Conservation (phyloP, 1,284 basidiomycete species). For the Cutaneotrichosporon mucoides region DNA sequence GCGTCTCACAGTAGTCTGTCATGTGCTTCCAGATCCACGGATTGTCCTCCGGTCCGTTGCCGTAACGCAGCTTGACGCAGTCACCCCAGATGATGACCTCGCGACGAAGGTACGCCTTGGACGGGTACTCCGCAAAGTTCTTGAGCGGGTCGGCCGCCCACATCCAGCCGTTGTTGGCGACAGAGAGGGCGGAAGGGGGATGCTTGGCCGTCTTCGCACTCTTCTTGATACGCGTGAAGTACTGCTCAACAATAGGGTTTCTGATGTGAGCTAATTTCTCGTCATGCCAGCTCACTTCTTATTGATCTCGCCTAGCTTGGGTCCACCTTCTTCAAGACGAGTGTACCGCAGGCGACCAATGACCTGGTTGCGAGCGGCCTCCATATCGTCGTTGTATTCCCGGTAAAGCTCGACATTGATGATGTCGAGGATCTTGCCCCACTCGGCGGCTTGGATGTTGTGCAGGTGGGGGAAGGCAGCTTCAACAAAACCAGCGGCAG, state of each 20-base stretch:
- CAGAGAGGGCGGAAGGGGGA: conserved; percentile 66
- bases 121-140: conserved; percentile 91
- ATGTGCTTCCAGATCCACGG: conserved; percentile 96
- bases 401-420: conserved; percentile 81
- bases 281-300: conserved; percentile 56
- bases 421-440: conserved; percentile 73
- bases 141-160: conserved; percentile 92
- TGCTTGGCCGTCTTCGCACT: conserved; percentile 56
- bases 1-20: conserved; percentile 73
- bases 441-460: conserved; percentile 58
- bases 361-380: conserved; percentile 67
- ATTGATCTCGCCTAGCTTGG: conserved; percentile 75
- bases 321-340: conserved; percentile 74
- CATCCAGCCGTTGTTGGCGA: conserved; percentile 99
- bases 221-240: conserved; percentile 76
- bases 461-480: conserved; percentile 54
- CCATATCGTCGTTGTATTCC: conserved; percentile 79
- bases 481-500: conserved; percentile 64
- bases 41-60: conserved; percentile 68
- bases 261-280: conserved; percentile 49
- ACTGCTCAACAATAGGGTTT: conserved; percentile 74
- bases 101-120: conserved; percentile 92
- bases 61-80: conserved; percentile 96
- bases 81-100: conserved; percentile 98
- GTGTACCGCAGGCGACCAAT: conserved; percentile 73